A percentile compares a stretch with the other conserved stretches of the same genome.
phyloP scores from a whole-genome alignment of 2,329 filamentous ascomycete species.

The Aspergillus alliaceus region DNA sequence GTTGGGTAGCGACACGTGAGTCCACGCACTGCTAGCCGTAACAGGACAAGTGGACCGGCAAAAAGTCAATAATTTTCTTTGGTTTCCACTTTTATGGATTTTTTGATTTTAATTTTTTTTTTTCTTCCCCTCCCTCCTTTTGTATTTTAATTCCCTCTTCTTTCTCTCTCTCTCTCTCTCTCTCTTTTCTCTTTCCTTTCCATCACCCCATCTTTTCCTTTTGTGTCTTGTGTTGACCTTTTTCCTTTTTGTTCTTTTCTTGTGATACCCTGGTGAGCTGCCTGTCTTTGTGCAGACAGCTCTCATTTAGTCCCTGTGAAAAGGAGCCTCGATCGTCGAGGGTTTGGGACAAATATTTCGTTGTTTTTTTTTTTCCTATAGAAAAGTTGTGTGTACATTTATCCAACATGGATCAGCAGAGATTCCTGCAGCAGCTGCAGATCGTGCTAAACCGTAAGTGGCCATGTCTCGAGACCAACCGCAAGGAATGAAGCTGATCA shows the following conservation, averaged over 20 bases:
- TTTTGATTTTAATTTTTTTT: background rate
- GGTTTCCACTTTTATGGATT: too few relatives aligned
- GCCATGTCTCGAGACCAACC: background rate
- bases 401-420: conserved; percentile 70
- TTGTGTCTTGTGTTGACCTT: conserved; percentile 17
- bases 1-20: conserved; percentile 8
- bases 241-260: conserved; percentile 25
- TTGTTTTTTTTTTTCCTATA: conserved; percentile 6
- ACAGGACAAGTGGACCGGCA: too few relatives aligned
- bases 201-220: conserved; percentile 18
- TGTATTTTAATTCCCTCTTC: conserved; percentile 1
- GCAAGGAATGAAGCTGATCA: conserved; percentile 16
- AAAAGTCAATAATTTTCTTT: background rate
- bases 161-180: conserved; percentile 2
- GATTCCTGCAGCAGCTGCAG: conserved; percentile 83
- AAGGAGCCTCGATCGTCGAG: conserved; percentile 15
- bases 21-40: background rate
- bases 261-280: conserved; percentile 35
- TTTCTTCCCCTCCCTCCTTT: background rate
- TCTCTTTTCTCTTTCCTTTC: conserved; percentile 15
- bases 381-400: conserved; percentile 1
- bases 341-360: conserved; percentile 16
- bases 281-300: conserved; percentile 32
- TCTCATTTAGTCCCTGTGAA: conserved; percentile 24
- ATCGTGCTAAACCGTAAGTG: conserved; percentile 81